Conservation (phyloP, 768 basidiomycete species). For the Suillus weaverae region DNA sequence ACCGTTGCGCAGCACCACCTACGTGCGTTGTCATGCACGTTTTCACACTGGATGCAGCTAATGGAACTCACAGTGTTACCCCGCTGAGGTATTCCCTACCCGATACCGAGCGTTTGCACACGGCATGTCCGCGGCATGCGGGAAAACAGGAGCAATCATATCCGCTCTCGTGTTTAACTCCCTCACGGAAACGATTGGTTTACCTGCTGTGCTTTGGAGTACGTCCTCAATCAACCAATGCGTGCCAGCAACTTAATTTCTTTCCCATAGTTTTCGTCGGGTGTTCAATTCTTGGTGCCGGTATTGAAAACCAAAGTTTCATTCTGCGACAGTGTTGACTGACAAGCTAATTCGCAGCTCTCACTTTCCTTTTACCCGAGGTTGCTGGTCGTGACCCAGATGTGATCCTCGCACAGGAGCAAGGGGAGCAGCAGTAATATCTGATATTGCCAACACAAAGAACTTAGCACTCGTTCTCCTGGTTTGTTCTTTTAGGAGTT, state of each 20-base stretch:
- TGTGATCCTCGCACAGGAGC: constrained; percentile 42
- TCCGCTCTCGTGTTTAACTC: constrained; percentile 73
- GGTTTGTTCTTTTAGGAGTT: neutral
- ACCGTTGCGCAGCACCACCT: constrained; percentile 45
- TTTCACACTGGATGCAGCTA: neutral
- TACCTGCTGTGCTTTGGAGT: constrained; percentile 72
- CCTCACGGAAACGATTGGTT: constrained; percentile 60
- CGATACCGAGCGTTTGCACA: constrained; percentile 72
- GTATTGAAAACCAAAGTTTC: constrained; percentile 19
- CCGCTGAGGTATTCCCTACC: constrained; percentile 81
- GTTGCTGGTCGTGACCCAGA: constrained; percentile 53
- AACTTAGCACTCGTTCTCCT: neutral
- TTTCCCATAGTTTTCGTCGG: constrained; percentile 59
- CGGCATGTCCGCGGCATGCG: constrained; percentile 70
- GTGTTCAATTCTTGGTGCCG: constrained; percentile 59
- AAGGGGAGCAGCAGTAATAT: constrained; percentile 17
- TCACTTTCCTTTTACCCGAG: constrained; percentile 52
- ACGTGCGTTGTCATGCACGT: constrained; percentile 35
- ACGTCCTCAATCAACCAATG: constrained; percentile 27
- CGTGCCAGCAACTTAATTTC: constrained; percentile 3
- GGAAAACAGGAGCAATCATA: constrained; percentile 78
- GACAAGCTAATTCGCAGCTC: constrained; percentile 18
- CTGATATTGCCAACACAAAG: no score
- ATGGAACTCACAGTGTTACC: constrained; percentile 50
- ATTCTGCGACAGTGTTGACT: neutral